A percentile compares a stretch with the other conserved stretches of the same genome.
phyloP scores from a whole-genome alignment of 1,284 basidiomycete species.

The Amylostereum areolatum region DNA sequence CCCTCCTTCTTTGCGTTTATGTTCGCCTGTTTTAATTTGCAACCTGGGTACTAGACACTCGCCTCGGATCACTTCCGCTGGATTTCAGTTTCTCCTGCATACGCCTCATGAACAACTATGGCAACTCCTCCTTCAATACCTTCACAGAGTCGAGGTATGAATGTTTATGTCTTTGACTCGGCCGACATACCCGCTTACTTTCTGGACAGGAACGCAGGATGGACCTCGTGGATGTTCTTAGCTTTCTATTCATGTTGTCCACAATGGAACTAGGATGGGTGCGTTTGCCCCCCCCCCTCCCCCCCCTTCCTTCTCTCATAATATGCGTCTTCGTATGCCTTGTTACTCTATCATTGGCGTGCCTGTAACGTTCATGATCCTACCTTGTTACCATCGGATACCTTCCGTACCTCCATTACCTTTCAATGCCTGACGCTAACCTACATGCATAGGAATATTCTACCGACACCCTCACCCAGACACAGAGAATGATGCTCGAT shows the following conservation, averaged over 20 bases:
- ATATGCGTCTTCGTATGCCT: too few species aligned
- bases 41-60: too few species aligned
- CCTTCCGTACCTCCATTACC: too few species aligned
- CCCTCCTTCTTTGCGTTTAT: too few species aligned
- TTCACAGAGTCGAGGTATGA: slow-evolving; percentile 73
- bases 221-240: slow-evolving; percentile 91
- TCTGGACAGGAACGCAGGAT: slow-evolving; percentile 69
- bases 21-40: too few species aligned
- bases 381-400: too few species aligned
- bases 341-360: too few species aligned
- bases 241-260: slow-evolving; percentile 93
- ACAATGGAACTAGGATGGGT: slow-evolving; percentile 89
- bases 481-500: slow-evolving; percentile 83
- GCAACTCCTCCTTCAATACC: slow-evolving; percentile 90
- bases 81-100: slow-evolving; percentile 96
- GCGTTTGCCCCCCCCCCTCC: slow-evolving; percentile 19
- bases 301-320: neutral
- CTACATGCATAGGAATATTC: slow-evolving; percentile 72
- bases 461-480: slow-evolving; percentile 73
- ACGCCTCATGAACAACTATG: slow-evolving; percentile 98
- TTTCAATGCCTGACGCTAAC: slow-evolving; percentile 1
- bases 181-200: neutral
- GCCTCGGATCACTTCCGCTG: slow-evolving; percentile 80
- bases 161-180: slow-evolving; percentile 3
- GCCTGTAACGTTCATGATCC: too few species aligned